These are phyloP conservation scores for Globisporangium solare DNA, from an alignment of 352 stramenopile genomes.

Conservation along the genomic window DNA sequence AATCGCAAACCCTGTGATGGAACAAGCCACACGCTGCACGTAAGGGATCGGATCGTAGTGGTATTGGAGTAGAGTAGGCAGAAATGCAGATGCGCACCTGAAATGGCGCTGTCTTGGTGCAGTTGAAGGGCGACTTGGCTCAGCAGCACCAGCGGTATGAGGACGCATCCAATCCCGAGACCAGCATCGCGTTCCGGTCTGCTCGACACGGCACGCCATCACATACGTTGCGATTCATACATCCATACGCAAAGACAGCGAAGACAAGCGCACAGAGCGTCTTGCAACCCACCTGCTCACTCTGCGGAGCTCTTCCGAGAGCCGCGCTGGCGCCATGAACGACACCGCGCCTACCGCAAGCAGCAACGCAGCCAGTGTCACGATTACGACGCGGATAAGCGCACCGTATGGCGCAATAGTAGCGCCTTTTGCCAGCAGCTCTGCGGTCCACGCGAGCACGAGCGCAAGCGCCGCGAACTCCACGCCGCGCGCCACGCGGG, in stretches of 20 bases:
- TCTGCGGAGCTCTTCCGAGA: constrained; percentile 5
- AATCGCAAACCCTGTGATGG: constrained; percentile 26
- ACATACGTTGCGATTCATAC: background rate
- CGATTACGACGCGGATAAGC: background rate
- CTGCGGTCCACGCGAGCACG: constrained; percentile 2
- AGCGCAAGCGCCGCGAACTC: constrained; percentile 7
- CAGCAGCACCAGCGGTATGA: constrained; percentile 53
- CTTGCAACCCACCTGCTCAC: constrained; percentile 9
- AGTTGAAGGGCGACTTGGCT: constrained; percentile 44
- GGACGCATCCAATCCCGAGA: constrained; percentile 49
- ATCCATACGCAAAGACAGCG: background rate
- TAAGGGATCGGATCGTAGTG: background rate
- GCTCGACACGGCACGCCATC: background rate
- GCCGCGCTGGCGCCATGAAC: background rate
- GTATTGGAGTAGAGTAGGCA: background rate
- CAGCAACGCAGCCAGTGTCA: constrained; percentile 4
- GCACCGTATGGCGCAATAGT: background rate
- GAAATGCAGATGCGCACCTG: constrained; percentile 15
- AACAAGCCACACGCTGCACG: background rate
- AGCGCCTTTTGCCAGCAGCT: background rate
- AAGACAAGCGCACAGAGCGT: background rate
- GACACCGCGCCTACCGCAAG: background rate
- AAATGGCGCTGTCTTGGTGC: constrained; percentile 20
- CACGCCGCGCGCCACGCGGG: constrained; percentile 7
- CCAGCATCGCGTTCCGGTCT: constrained; percentile 57